Percentiles rank a stretch among this genome's conserved stretches.
Conservation (phyloP, 2,329 filamentous ascomycete genomes). For the Arthrobotrys megalospora region DNA sequence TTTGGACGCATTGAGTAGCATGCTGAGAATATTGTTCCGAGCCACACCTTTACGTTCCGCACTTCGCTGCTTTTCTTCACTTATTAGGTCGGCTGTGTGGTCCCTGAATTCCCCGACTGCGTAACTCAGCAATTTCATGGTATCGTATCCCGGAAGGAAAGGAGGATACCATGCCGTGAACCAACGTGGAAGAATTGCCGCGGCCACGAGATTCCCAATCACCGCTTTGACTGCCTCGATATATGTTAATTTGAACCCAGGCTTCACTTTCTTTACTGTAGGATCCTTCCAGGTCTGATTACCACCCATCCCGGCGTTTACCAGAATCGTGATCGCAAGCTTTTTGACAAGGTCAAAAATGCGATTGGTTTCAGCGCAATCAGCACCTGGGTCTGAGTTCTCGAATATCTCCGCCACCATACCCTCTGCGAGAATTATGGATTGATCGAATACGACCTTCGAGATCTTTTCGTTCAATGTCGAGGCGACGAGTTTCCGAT, state of each 20-base stretch:
- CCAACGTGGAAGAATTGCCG: slow-evolving; percentile 40
- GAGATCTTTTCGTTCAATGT: slow-evolving; percentile 66
- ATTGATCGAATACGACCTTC: slow-evolving; percentile 65
- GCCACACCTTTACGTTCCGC: slow-evolving; percentile 63
- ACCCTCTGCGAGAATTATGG: slow-evolving; percentile 64
- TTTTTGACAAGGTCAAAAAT: slow-evolving; percentile 66
- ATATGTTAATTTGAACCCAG: slow-evolving; percentile 65
- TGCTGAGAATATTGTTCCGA: slow-evolving; percentile 65
- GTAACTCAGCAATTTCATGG: slow-evolving; percentile 27
- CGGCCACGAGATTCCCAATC: slow-evolving; percentile 25
- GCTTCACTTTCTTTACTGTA: slow-evolving; percentile 35
- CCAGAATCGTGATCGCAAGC: slow-evolving; percentile 66
- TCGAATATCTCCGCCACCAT: slow-evolving; percentile 63
- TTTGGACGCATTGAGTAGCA: slow-evolving; percentile 65
- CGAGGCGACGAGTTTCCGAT: slow-evolving; percentile 65
- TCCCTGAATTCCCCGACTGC: slow-evolving; percentile 41
- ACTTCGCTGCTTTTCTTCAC: slow-evolving; percentile 36
- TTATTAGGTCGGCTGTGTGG: slow-evolving; percentile 30
- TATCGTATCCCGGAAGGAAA: slow-evolving; percentile 42
- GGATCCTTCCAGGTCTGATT: slow-evolving; percentile 61
- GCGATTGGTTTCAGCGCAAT: slow-evolving; percentile 46
- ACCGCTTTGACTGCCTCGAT: slow-evolving; percentile 61
- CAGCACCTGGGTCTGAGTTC: background rate
- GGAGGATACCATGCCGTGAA: slow-evolving; percentile 33
- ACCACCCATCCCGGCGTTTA: slow-evolving; percentile 65